Evolutionary conservation across 192 early-diverging fungal species (phyloP).

Genomic region (Geranomyces michiganensis): DNA sequence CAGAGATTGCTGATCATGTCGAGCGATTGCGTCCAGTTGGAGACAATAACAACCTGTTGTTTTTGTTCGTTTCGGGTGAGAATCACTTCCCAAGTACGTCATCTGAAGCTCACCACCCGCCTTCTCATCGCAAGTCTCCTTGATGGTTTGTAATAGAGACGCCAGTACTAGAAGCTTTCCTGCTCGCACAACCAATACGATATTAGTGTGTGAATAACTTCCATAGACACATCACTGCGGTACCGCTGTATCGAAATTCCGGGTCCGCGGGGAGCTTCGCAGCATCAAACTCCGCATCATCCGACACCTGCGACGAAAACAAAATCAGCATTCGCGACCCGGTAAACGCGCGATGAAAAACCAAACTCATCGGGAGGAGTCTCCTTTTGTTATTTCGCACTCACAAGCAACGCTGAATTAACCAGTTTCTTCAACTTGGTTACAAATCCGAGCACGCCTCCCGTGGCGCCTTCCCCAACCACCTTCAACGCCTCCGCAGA

Average conservation of each 20-base stretch:
- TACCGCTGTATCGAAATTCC: background rate
- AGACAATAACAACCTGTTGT: slow-evolving; percentile 65
- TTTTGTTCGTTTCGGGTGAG: background rate
- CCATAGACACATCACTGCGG: background rate
- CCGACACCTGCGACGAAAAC: slow-evolving; percentile 1
- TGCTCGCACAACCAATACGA: background rate
- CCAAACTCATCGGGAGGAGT: no score
- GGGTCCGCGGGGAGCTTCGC: background rate
- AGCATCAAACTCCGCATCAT: background rate
- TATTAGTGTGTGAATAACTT: no score
- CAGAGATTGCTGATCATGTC: slow-evolving; percentile 61
- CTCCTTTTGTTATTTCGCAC: no score
- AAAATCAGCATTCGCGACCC: no score
- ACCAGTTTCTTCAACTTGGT: slow-evolving; percentile 43
- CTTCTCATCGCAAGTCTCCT: slow-evolving; percentile 35
- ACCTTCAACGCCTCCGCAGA: slow-evolving; percentile 3
- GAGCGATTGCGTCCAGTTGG: slow-evolving; percentile 66
- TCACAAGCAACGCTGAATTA: slow-evolving; percentile 40
- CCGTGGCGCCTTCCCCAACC: background rate
- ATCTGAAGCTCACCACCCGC: slow-evolving; percentile 12
- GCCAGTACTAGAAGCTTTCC: slow-evolving; percentile 35
- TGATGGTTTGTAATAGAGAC: slow-evolving; percentile 24
- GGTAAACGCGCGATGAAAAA: no score
- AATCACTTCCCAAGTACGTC: background rate
- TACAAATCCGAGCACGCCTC: slow-evolving; percentile 50